These are phyloP conservation scores for Mortierella claussenii DNA, from an alignment of 192 early-diverging fungal genomes.

Conservation along the genomic window DNA sequence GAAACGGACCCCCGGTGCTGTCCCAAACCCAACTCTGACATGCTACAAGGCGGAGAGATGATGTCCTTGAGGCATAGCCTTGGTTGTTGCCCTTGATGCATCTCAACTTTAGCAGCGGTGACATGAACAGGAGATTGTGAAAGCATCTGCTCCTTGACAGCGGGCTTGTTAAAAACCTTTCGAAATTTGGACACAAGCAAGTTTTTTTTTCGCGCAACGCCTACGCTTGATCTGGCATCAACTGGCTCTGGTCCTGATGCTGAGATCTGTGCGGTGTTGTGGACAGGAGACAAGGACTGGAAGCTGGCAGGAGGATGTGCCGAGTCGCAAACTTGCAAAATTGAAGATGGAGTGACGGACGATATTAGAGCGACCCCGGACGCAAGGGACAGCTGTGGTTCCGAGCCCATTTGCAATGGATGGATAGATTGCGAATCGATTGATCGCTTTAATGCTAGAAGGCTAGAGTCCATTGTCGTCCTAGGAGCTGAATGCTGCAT, in stretches of 20 bases:
- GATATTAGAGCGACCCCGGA: too few relatives aligned
- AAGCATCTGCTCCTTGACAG: conserved; percentile 10
- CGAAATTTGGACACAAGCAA: conserved; percentile 40
- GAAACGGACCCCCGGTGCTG: conserved; percentile 47
- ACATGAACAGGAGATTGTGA: too few relatives aligned
- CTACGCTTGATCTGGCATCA: too few relatives aligned
- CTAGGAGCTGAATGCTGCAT: too few relatives aligned
- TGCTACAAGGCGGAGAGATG: conserved; percentile 5
- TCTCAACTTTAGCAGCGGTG: too few relatives aligned
- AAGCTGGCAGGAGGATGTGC: background rate
- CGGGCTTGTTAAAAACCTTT: conserved; percentile 34
- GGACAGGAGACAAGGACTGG: too few relatives aligned
- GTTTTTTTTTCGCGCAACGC: too few relatives aligned
- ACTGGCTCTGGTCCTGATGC: too few relatives aligned
- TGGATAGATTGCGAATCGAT: conserved; percentile 19
- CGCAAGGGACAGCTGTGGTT: conserved; percentile 14
- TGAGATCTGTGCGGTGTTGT: too few relatives aligned
- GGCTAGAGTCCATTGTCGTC: too few relatives aligned
- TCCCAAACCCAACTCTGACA: background rate
- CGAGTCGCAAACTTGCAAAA: background rate
- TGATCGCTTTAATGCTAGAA: background rate
- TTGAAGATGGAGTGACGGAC: background rate
- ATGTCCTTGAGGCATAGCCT: conserved; percentile 28
- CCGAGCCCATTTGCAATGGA: conserved; percentile 19
- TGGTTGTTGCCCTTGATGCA: too few relatives aligned